Percentiles rank a stretch among this genome's conserved stretches.
These are phyloP conservation scores for Phytophthora parvispora DNA, from an alignment of 352 stramenopile species.

Conservation along the genomic window DNA sequence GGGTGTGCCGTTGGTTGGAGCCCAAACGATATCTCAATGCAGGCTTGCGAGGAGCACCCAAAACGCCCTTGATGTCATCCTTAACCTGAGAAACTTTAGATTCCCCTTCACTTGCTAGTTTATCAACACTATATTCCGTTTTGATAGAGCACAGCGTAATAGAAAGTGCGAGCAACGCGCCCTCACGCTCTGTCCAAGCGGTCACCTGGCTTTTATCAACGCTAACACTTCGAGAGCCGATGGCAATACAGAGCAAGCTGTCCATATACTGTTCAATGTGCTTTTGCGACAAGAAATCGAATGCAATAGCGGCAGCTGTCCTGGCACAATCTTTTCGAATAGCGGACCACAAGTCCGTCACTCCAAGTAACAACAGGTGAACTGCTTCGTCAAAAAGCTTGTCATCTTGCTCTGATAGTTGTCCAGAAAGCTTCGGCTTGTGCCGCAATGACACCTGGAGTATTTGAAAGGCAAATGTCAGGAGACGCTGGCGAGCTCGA, in stretches of 20 bases:
- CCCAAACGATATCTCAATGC: constrained; percentile 43
- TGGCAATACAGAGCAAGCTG: constrained; percentile 48
- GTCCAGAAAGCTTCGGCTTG: background rate
- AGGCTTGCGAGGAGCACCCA: constrained; percentile 3
- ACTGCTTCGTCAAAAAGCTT: constrained; percentile 37
- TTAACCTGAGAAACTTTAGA: constrained; percentile 32
- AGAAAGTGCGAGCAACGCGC: constrained; percentile 52
- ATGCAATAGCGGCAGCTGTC: constrained; percentile 22
- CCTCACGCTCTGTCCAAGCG: constrained; percentile 59
- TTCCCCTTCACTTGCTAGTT: constrained; percentile 9
- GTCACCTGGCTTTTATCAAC: constrained; percentile 33
- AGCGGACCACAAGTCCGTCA: constrained; percentile 78
- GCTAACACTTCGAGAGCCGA: constrained; percentile 32
- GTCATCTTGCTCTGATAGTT: constrained; percentile 7
- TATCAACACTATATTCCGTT: constrained; percentile 10
- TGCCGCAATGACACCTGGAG: constrained; percentile 4
- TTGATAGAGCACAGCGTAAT: constrained; percentile 46
- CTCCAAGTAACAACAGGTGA: constrained; percentile 50
- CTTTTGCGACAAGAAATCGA: constrained; percentile 37
- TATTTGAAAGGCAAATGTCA: constrained; percentile 45
- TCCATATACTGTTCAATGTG: constrained; percentile 54
- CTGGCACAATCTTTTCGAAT: constrained; percentile 65
- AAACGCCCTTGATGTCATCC: constrained; percentile 37
- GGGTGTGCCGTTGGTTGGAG: constrained; percentile 2
- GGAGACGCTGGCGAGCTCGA: constrained; percentile 43